Conservation (phyloP, 331 rosid genomes). For the Quercus phellos region DNA sequence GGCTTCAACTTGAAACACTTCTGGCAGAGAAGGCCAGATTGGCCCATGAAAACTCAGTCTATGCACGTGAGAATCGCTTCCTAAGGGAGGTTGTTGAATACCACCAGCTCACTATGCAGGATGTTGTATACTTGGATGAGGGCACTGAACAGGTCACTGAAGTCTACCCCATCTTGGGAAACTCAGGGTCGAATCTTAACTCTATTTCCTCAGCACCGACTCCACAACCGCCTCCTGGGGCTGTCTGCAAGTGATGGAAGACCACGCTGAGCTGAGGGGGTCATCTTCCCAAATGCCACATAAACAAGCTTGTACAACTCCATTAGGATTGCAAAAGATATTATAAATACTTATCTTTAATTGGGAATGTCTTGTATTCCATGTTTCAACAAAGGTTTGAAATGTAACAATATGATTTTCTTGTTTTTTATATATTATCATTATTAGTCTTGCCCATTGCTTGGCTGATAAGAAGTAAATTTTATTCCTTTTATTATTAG, state of each 20-base stretch:
- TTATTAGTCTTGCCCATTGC: not conserved
- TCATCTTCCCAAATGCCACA: not conserved
- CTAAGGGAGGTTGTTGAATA: constrained; percentile 92
- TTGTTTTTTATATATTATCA: not conserved
- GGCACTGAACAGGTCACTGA: constrained; percentile 84
- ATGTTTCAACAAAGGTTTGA: not conserved
- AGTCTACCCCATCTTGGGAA: constrained; percentile 69
- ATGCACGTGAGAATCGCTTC: constrained; percentile 92
- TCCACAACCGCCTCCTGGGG: constrained; percentile 23
- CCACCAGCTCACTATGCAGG: constrained; percentile 98
- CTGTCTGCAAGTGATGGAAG: constrained; percentile 27
- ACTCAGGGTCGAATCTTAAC: constrained; percentile 29
- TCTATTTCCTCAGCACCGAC: constrained; percentile 23
- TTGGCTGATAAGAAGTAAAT: not conserved
- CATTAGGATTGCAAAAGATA: not conserved
- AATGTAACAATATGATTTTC: not conserved
- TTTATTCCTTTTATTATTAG: not conserved
- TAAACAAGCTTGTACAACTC: not conserved
- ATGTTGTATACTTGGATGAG: constrained; percentile 90
- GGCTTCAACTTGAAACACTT: constrained; percentile 92
- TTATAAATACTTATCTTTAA: not conserved
- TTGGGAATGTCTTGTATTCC: not conserved
- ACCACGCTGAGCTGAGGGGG: not conserved
- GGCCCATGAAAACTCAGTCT: constrained; percentile 86
- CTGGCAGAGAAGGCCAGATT: constrained; percentile 93